phyloP scores from a whole-genome alignment of 257 asterid species.

The Ophiorrhiza pumila region DNA sequence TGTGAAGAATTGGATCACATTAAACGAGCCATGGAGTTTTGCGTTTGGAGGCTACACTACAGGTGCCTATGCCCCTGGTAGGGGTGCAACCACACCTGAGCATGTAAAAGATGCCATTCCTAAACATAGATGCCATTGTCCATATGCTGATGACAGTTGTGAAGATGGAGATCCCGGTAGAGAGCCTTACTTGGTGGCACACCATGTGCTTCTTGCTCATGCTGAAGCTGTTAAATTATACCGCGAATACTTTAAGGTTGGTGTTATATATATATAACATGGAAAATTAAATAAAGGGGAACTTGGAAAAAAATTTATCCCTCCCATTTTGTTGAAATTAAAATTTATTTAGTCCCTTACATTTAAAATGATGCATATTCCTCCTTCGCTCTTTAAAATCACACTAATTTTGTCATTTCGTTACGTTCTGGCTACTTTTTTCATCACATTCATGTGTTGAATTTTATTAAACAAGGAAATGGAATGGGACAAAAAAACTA shows the following conservation, averaged over 20 bases:
- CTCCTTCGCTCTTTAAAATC: no score
- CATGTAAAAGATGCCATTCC: not conserved
- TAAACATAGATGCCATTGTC: not conserved
- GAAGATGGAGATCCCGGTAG: slow-evolving; percentile 26
- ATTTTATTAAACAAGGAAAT: no score
- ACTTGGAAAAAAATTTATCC: no score
- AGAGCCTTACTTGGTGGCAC: slow-evolving; percentile 50
- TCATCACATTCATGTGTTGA: no score
- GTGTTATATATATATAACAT: no score
- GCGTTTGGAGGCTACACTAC: slow-evolving; percentile 12
- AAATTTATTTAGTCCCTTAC: no score
- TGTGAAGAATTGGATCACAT: slow-evolving; percentile 39
- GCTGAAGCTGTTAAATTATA: slow-evolving; percentile 38
- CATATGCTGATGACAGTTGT: not conserved
- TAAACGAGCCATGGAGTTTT: slow-evolving; percentile 34
- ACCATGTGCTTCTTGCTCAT: slow-evolving; percentile 45
- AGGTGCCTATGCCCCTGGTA: slow-evolving; percentile 19
- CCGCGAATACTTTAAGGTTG: slow-evolving; percentile 36
- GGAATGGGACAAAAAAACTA: no score
- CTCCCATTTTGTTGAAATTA: no score
- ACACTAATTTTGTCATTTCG: no score
- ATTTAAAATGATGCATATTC: no score
- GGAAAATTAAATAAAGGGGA: no score
- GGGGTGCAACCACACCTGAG: slow-evolving; percentile 17
- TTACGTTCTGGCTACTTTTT: no score